A percentile compares a stretch with the other conserved stretches of the same genome.
These are phyloP conservation scores for Thielaviopsis punctulata DNA, from an alignment of 2,329 filamentous ascomycete species.

Conservation along the genomic window DNA sequence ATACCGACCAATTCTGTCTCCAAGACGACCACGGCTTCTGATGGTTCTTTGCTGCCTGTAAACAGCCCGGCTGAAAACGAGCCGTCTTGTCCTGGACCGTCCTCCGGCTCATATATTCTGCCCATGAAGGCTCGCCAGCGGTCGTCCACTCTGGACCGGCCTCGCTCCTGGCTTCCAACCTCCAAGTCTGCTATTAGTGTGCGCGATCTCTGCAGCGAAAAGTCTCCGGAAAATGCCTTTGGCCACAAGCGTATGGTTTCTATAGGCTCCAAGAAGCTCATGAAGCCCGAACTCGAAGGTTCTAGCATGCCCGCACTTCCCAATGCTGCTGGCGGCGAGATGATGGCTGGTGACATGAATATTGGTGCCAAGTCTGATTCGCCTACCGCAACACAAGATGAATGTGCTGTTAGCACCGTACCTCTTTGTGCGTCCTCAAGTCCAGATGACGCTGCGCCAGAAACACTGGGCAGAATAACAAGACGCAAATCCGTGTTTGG, in stretches of 20 bases:
- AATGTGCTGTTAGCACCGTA: background rate
- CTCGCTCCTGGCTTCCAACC: conserved; percentile 34
- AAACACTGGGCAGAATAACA: conserved; percentile 5
- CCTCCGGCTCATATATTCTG: conserved; percentile 12
- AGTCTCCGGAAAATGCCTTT: conserved; percentile 13
- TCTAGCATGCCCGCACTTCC: background rate
- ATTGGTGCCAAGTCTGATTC: background rate
- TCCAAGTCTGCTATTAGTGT: conserved; percentile 26
- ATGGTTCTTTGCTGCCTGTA: conserved; percentile 12
- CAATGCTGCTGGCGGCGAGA: background rate
- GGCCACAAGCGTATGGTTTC: background rate
- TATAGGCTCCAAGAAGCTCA: conserved; percentile 4
- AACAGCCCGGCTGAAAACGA: background rate
- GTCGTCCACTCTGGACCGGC: conserved; percentile 31
- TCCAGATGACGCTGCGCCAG: conserved; percentile 3
- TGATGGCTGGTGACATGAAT: background rate
- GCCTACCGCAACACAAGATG: background rate
- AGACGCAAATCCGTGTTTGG: conserved; percentile 11
- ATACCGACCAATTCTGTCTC: background rate
- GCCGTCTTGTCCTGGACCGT: background rate
- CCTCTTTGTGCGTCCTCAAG: background rate
- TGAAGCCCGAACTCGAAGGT: background rate
- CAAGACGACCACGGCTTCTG: conserved; percentile 3
- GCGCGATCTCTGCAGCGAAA: conserved; percentile 16
- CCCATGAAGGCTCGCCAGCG: conserved; percentile 21